Evolutionary conservation across 2,329 filamentous ascomycete genomes (phyloP).

Genomic region (Sarocladium kiliense): DNA sequence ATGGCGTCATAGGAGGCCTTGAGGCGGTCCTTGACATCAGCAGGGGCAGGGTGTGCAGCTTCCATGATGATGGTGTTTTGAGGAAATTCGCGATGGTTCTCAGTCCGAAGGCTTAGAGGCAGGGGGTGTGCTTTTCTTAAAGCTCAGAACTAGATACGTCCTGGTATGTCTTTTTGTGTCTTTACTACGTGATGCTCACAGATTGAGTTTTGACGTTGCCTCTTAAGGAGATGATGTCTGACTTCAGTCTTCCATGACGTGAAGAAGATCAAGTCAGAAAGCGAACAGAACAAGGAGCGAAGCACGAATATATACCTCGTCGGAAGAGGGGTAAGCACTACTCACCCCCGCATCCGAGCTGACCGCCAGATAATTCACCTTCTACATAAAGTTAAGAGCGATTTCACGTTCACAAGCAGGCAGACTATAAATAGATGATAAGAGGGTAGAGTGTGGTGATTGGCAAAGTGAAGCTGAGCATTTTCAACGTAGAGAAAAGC

Average conservation of each 20-base stretch:
- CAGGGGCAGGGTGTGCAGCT: slow-evolving; percentile 10
- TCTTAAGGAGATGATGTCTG: background rate
- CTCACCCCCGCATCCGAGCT: background rate
- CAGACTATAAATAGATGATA: background rate
- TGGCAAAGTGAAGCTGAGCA: slow-evolving; percentile 1
- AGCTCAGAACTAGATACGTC: background rate
- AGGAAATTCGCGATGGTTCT: background rate
- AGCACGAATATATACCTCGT: background rate
- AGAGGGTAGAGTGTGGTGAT: background rate
- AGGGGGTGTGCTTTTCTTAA: background rate
- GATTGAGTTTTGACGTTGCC: background rate
- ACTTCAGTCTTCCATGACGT: background rate
- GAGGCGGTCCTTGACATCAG: slow-evolving; percentile 32
- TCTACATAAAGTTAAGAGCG: background rate
- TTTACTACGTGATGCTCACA: background rate
- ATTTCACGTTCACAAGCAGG: background rate
- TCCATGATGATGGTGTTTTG: background rate
- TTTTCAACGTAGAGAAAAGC: background rate
- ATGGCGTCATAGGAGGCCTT: slow-evolving; percentile 35
- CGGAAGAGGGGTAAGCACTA: background rate
- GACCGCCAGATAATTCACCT: background rate
- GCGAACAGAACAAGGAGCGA: background rate
- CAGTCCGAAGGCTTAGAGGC: background rate
- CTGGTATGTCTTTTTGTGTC: background rate
- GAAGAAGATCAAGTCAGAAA: background rate